Evolutionary conservation across 768 basidiomycete species (phyloP).

Genomic region (Termitomyces sp.): DNA sequence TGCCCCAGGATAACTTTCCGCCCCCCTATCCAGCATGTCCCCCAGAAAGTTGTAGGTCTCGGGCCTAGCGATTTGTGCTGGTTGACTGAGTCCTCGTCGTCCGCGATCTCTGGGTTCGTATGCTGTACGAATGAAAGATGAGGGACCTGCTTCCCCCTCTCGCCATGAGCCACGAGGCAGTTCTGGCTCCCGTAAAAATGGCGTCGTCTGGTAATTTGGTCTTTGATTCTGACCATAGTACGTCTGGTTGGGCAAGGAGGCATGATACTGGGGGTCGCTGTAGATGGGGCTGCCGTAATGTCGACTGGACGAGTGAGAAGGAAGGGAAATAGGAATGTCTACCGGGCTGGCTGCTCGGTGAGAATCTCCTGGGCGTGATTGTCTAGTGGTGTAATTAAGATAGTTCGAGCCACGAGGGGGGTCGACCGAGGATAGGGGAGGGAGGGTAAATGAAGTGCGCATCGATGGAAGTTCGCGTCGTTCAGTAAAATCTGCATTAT

Average conservation of each 20-base stretch:
- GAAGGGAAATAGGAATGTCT: conserved; percentile 16
- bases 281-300: conserved; percentile 24
- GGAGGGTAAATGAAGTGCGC: conserved; percentile 10
- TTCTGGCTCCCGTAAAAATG: conserved; percentile 13
- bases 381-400: conserved; percentile 7
- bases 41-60: conserved; percentile 10
- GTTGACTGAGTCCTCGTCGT: conserved; percentile 19
- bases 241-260: conserved; percentile 21
- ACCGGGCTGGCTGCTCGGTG: conserved; percentile 3
- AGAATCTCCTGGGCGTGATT: conserved; percentile 1
- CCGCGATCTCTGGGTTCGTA: conserved; percentile 13
- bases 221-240: conserved; percentile 14
- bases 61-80: conserved; percentile 15
- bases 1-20: conserved; percentile 10
- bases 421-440: conserved; percentile 10
- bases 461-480: conserved; percentile 11
- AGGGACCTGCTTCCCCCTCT: conserved; percentile 42
- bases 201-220: conserved; percentile 8
- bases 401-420: conserved; percentile 3
- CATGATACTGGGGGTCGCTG: conserved; percentile 26
- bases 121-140: conserved; percentile 26
- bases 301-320: conserved; percentile 12
- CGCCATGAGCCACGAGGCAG: conserved; percentile 17
- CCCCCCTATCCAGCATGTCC: conserved; percentile 8
- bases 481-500: conserved; percentile 10